Base-by-base conservation (phyloP, 2,329 filamentous ascomycete genomes). In the Fusarium liriodendri region DNA sequence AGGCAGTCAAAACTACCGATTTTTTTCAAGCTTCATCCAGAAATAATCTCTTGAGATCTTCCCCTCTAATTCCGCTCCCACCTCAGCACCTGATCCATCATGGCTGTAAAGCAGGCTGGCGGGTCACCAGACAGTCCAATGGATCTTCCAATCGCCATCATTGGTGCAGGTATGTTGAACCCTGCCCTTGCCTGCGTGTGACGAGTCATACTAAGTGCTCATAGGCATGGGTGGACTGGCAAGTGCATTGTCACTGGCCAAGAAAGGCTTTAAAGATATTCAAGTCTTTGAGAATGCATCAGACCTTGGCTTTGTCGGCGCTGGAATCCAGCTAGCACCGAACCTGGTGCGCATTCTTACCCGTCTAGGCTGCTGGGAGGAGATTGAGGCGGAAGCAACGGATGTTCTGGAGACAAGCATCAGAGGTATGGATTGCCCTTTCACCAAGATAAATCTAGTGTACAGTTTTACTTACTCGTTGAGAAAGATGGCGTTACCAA, bases 341-440 rank as follows among this genome's bases (percentile, higher is more conserved):
- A 97, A 97, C 77, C 92, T 95, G 88, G 91, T 92, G 9, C 89
- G 93, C 1, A 92, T 96, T n/a, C 86, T 96, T 20, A 91, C 94
- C 79, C 85, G 88, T 8, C 85, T 95, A 40, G 93, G 92, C 16
- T 93, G 92, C 74, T 96, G 93, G 94, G 83, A 88, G 20, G 85
- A 87, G n/a, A 93, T 96, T 71, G 89, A 89, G 72, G 87, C 85
- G 40, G 93, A 95, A 80, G 92, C 93, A 4, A 93, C 94, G 0
- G 88, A 92, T 68, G 87, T 95, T 68, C 87, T 87, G 67, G 90
- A 91, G 67, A 94, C 93, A 1, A 94, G 91, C 78, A 95, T 96
- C 63, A 86, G 93, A 81, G 87, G 90, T 91, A 83, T 75, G 85
- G 80, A 9, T 29, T 20, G 27, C 27, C 20, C n/a, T 11, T 22